Conservation (phyloP, 208 protist species). For the Naegleria fowleri region DNA sequence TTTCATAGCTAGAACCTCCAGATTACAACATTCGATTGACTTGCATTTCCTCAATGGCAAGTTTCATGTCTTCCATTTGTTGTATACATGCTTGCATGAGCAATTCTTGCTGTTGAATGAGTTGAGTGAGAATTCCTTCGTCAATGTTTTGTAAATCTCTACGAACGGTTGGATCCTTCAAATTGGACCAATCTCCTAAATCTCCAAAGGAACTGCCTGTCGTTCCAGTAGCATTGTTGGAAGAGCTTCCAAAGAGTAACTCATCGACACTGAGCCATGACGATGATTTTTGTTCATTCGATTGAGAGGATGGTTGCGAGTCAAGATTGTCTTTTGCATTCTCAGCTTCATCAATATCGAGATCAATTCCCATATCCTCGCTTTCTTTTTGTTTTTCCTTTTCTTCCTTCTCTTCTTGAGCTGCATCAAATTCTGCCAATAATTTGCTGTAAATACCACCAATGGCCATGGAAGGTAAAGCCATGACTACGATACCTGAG, state of each 20-base stretch:
- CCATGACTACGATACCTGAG: neutral
- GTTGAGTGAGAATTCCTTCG: neutral
- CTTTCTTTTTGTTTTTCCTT: neutral
- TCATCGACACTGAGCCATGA: neutral
- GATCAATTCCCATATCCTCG: neutral
- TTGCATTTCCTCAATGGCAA: neutral
- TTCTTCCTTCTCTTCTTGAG: neutral
- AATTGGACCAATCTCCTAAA: neutral
- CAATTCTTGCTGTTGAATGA: neutral
- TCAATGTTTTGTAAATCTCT: neutral
- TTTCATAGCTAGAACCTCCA: too few species aligned
- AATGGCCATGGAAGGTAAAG: neutral
- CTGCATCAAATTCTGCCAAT: neutral
- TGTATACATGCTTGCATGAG: neutral
- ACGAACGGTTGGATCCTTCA: neutral
- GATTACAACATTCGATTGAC: too few species aligned
- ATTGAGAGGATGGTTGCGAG: too few species aligned
- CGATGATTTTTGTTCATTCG: neutral
- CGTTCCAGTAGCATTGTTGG: neutral
- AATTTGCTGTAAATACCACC: neutral
- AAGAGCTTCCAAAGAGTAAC: neutral
- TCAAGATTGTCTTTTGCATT: too few species aligned
- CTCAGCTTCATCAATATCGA: neutral
- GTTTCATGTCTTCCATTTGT: neutral
- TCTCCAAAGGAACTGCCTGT: neutral